A percentile compares a stretch with the other conserved stretches of the same genome.
Evolutionary conservation across 768 basidiomycete genomes (phyloP).

Genomic region (Termitomyces sp.): DNA sequence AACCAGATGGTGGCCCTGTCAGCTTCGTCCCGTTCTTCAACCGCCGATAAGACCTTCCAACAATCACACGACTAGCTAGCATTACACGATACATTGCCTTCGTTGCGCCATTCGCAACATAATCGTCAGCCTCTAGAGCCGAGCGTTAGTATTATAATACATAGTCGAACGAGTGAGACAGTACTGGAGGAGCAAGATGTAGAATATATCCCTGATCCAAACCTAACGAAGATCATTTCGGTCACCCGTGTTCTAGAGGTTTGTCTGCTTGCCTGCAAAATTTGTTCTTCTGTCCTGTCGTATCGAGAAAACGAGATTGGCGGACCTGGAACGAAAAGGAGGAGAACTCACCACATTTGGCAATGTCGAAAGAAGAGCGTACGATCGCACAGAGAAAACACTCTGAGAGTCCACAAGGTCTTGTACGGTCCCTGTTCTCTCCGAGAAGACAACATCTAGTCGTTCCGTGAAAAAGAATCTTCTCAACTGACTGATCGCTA

Average conservation of each 20-base stretch:
- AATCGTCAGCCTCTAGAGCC: conserved; percentile 59
- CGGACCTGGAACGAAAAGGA: background rate
- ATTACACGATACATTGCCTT: conserved; percentile 41
- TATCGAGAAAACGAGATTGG: background rate
- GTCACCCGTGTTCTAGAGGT: background rate
- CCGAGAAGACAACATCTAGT: conserved; percentile 50
- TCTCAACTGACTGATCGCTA: conserved; percentile 40
- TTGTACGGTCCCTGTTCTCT: conserved; percentile 40
- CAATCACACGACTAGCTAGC: conserved; percentile 56
- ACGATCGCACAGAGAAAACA: conserved; percentile 56
- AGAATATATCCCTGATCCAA: conserved; percentile 67
- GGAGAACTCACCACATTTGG: conserved; percentile 40
- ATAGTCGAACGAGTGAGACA: background rate
- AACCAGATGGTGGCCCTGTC: conserved; percentile 47
- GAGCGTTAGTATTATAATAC: background rate
- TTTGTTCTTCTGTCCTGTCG: conserved; percentile 35
- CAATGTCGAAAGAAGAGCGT: conserved; percentile 53
- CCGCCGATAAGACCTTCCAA: conserved; percentile 50
- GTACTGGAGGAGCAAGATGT: conserved; percentile 61
- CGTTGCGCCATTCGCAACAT: conserved; percentile 37
- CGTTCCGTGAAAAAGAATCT: conserved; percentile 65
- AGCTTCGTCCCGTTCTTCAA: conserved; percentile 42
- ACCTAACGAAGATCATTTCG: conserved; percentile 27
- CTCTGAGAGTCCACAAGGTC: conserved; percentile 42
- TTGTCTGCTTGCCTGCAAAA: conserved; percentile 37